Evolutionary conservation across 2,329 filamentous ascomycete species (phyloP).

Genomic region (Exophiala phaeomuriformis): DNA sequence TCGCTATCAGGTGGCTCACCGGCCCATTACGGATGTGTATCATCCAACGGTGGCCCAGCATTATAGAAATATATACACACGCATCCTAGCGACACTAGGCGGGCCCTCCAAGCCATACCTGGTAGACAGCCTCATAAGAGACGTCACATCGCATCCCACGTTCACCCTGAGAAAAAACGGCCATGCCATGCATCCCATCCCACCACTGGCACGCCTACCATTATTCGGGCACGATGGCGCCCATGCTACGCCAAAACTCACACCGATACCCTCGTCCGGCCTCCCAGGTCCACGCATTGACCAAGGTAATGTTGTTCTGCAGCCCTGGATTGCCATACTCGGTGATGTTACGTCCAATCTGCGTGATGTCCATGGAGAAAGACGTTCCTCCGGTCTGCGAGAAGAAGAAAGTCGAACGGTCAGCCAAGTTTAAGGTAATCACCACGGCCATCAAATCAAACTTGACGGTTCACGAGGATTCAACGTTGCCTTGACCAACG

Average conservation of each 20-base stretch:
- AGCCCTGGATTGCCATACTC: constrained; percentile 31
- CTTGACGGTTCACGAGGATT: not conserved
- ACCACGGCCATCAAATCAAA: not conserved
- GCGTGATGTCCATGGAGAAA: constrained; percentile 16
- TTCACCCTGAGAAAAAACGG: not conserved
- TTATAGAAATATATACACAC: too few species aligned
- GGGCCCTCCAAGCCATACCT: too few species aligned
- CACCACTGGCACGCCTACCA: not conserved
- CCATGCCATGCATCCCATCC: not conserved
- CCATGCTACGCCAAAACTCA: constrained; percentile 38
- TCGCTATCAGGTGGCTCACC: too few species aligned
- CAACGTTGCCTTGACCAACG: too few species aligned
- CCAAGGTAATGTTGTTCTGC: constrained; percentile 37
- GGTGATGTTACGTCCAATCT: constrained; percentile 26
- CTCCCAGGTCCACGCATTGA: constrained; percentile 44
- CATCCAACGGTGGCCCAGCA: too few species aligned
- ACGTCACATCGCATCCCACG: too few species aligned
- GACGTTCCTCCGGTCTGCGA: constrained; percentile 37
- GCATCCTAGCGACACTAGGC: too few species aligned
- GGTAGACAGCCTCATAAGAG: too few species aligned
- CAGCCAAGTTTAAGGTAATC: not conserved
- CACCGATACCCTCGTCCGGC: constrained; percentile 42
- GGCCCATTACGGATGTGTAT: too few species aligned
- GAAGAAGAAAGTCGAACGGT: not conserved
- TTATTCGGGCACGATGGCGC: constrained; percentile 20